Base-by-base conservation (phyloP, 306 rosid genomes). In the Datisca glomerata region DNA sequence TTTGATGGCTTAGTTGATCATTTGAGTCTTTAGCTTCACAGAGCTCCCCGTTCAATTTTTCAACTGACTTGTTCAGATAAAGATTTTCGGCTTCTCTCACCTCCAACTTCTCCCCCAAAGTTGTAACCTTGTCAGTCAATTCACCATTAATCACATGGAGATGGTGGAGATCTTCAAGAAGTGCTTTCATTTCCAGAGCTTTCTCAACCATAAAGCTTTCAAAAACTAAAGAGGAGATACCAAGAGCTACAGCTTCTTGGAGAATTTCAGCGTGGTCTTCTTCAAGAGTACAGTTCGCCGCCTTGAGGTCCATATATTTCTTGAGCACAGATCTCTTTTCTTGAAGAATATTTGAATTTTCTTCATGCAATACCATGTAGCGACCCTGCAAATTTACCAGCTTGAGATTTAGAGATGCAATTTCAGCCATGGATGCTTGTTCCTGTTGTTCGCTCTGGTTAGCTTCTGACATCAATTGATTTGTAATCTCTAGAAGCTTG, bases 161-260 rank as follows among this genome's bases (percentile, higher is more conserved):
- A 52, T 13, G 43, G 18, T 47, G 46, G 41, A 78, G 66, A 50
- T 75, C 70, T 28, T 68, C 72, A 24, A 76, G 31, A 35, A 91
- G 76, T 37, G 34, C 64, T 44, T 73, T 65, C 8, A 68, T 73
- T 50, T 91, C 92, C 39, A 56, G 21, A 31, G 57, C 56, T 70
- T 80, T 91, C 64, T 74, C 96, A 6, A 49, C 41, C 37, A 64
- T 53, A 52, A 75, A 61, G 70, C 80, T 73, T 61, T 78, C 80
- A 45, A 71, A 78, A 61, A 91, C 73, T 21, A 57, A 25, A 12
- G 71, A 55, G 46, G 68, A 66, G 53, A 41, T 73, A 56, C 69
- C 64, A 28, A 75, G 76, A 48, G 74, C 54, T 57, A 85, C 49
- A 25, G 71, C 84, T 53, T 85, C 94, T 7, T 55, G 68, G 34